Conservation (phyloP, 2,329 filamentous ascomycete genomes). For the Aspergillus sp. region DNA sequence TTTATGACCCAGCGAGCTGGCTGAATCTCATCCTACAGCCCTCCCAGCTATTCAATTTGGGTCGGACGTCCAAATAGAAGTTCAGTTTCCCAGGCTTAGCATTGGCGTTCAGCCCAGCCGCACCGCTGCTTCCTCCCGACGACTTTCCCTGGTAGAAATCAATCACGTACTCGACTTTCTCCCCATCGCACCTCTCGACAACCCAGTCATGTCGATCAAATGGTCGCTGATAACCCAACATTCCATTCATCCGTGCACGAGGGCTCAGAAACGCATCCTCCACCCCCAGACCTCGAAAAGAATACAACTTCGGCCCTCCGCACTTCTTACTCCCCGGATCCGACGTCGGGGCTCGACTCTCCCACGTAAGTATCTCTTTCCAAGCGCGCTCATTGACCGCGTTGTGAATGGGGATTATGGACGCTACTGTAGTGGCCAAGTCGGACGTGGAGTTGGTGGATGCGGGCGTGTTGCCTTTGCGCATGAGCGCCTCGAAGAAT, state of each 20-base stretch:
- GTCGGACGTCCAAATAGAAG: constrained; percentile 57
- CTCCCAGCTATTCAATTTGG: constrained; percentile 56
- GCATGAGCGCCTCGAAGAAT: constrained; percentile 95
- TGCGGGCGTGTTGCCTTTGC: constrained; percentile 70
- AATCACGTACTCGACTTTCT: constrained; percentile 83
- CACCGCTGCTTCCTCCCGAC: constrained; percentile 18
- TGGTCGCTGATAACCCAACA: constrained; percentile 79
- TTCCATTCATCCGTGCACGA: constrained; percentile 68
- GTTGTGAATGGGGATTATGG: constrained; percentile 94
- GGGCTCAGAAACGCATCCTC: constrained; percentile 59
- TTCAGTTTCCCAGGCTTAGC: constrained; percentile 40
- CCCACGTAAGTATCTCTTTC: constrained; percentile 86
- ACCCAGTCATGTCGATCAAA: constrained; percentile 98
- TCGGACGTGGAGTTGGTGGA: constrained; percentile 32
- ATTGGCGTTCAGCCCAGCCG: constrained; percentile 21
- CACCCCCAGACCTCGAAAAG: constrained; percentile 59
- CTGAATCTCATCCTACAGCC: constrained; percentile 49
- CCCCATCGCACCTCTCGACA: constrained; percentile 72
- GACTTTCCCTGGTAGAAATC: constrained; percentile 83
- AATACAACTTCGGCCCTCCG: constrained; percentile 70
- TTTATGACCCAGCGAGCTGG: constrained; percentile 38
- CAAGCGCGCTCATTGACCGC: constrained; percentile 96
- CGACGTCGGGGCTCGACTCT: constrained; percentile 52
- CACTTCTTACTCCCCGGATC: constrained; percentile 54
- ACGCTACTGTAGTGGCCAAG: constrained; percentile 66